phyloP scores from a whole-genome alignment of 129 eudicot species.

The Helianthus annuus region DNA sequence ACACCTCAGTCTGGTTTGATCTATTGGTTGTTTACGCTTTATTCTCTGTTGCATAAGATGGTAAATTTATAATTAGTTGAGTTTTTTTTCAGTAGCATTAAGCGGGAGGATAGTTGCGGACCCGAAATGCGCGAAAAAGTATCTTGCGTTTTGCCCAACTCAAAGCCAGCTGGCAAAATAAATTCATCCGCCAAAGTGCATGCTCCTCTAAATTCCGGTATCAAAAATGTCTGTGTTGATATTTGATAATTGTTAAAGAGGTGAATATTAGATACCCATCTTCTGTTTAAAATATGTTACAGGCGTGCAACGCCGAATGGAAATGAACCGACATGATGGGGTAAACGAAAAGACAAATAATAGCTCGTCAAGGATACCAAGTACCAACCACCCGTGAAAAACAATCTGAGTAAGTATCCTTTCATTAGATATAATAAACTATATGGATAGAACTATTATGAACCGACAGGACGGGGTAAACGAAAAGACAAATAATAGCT shows the following conservation, averaged over 20 bases:
- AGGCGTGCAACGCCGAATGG: constrained; percentile 79
- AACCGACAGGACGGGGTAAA: no score
- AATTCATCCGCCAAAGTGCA: constrained; percentile 42
- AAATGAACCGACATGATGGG: constrained; percentile 65
- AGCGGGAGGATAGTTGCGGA: constrained; percentile 49
- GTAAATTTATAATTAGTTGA: background rate
- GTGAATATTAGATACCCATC: constrained; percentile 1
- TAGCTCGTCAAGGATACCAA: constrained; percentile 49
- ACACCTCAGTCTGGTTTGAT: constrained; percentile 81
- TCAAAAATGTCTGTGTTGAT: background rate
- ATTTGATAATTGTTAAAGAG: background rate
- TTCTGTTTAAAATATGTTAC: constrained; percentile 10
- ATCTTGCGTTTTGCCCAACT: constrained; percentile 48
- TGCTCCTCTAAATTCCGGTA: constrained; percentile 51
- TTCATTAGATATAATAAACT: no score
- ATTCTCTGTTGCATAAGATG: background rate
- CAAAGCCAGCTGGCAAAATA: constrained; percentile 46
- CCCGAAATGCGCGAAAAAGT: constrained; percentile 57
- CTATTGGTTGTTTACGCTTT: background rate
- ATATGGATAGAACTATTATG: no score
- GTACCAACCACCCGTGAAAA: constrained; percentile 73
- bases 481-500: no score
- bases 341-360: constrained; percentile 51
- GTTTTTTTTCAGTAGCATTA: constrained; percentile 48
- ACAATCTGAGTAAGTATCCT: constrained; percentile 49